A percentile compares a stretch with the other conserved stretches of the same genome.
Evolutionary conservation across 2,329 filamentous ascomycete species (phyloP).

Genomic region (Aspergillus sergii): DNA sequence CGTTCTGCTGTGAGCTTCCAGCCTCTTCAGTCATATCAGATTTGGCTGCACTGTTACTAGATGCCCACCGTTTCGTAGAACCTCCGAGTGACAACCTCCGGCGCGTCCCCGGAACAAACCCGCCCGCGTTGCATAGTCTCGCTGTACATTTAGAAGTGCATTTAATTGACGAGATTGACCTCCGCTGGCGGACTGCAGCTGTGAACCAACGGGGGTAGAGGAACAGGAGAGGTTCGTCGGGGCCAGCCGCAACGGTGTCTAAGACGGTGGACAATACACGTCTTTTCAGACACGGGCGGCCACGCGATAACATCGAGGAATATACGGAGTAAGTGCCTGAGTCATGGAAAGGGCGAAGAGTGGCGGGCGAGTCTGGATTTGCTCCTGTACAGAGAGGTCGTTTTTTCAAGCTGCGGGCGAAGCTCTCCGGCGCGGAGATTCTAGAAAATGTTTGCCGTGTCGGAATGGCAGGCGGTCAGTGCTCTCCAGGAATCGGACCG

Average conservation of each 20-base stretch:
- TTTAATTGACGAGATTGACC: slow-evolving; percentile 20
- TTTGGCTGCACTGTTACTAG: slow-evolving; percentile 11
- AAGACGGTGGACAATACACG: slow-evolving; percentile 38
- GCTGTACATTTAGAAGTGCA: slow-evolving; percentile 6
- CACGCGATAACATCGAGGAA: slow-evolving; percentile 47
- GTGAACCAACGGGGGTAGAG: slow-evolving; percentile 48
- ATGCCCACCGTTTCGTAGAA: slow-evolving; percentile 29
- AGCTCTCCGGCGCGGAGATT: slow-evolving; percentile 24
- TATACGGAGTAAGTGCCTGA: slow-evolving; percentile 16
- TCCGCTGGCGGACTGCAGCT: slow-evolving; percentile 28
- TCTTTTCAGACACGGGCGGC: slow-evolving; percentile 44
- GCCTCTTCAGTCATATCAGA: neutral
- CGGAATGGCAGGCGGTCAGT: slow-evolving; percentile 28
- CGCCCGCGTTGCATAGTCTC: neutral
- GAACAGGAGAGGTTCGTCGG: slow-evolving; percentile 49
- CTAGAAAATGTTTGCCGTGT: slow-evolving; percentile 17
- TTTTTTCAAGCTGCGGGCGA: slow-evolving; percentile 5
- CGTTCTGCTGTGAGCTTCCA: neutral
- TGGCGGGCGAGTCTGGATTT: slow-evolving; percentile 6
- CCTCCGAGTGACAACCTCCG: slow-evolving; percentile 14
- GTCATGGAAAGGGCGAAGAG: slow-evolving; percentile 18
- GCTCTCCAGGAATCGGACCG: neutral
- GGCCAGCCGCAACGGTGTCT: slow-evolving; percentile 39
- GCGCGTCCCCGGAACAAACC: neutral
- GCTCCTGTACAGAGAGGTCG: neutral